Base-by-base conservation (phyloP, 352 stramenopile genomes). In the Phytopythium litorale region DNA sequence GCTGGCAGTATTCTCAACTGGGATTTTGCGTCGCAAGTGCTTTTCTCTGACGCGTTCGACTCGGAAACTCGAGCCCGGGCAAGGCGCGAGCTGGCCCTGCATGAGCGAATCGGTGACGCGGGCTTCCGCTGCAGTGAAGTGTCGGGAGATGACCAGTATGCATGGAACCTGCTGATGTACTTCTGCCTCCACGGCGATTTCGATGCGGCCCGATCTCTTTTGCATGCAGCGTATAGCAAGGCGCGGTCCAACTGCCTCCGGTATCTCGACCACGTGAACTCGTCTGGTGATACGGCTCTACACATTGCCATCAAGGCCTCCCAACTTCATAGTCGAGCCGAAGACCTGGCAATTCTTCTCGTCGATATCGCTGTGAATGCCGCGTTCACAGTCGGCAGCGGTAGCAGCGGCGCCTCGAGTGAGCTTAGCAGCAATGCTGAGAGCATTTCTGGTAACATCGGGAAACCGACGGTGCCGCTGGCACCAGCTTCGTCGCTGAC, bases 81-180 rank as follows among this genome's bases (percentile, higher is more conserved):
- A 57, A 64, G 73, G 11, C 76, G 77, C 23, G 45, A 62, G 11
- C 46, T 88, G 7, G 60, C 78, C 23, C 57, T 79, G 42, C 61
- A 60, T 8, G 67, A 75, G 43, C 64, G 59, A 19, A 60, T 78
- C 19, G 51, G 54, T 49, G 60, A 25, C 8, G 63, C 65, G 38
- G 66, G 70, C 71, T 80, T 58, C 32, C 63, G 40, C 21, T 82
- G 65, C 43, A 70, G 60, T 37, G 53, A 67, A 30, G 61, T 71
- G 7, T 50, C 76, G 48, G 68, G 67, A 32, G 75, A 84, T 43
- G 84, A 92, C 38, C 67, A 62, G 6, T 52, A 66, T 51, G 63
- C 65, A 23, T 91, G 81, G 84, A 85, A 78, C 45, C 58, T 93
- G 48, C 67, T 91, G 21, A 89, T 91, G 82, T 91, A 82, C 58